Evolutionary conservation across 2,329 filamentous ascomycete species (phyloP).

Genomic region (Colletotrichum lupini): DNA sequence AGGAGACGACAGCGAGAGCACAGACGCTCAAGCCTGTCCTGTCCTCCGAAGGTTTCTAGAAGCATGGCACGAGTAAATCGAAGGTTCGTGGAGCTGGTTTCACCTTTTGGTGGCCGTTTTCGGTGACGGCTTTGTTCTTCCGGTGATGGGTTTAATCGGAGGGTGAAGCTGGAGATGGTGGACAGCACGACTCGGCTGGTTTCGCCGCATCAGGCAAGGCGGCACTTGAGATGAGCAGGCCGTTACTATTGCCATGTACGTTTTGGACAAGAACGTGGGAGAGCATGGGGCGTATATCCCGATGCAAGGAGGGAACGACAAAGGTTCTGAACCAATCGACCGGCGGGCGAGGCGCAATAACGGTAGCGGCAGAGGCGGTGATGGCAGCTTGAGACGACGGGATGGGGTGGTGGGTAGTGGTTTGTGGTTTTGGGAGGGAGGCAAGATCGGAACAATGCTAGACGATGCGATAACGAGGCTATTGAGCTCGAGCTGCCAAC

Average conservation of each 20-base stretch:
- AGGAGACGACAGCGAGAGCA: conserved; percentile 34
- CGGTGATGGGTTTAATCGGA: conserved; percentile 20
- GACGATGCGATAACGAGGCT: conserved; percentile 21
- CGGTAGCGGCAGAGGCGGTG: background rate
- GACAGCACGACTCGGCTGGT: conserved; percentile 30
- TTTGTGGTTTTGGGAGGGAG: background rate
- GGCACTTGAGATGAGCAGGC: background rate
- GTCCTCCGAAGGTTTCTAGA: conserved; percentile 33
- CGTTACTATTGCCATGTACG: background rate
- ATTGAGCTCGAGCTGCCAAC: background rate
- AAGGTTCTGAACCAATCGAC: background rate
- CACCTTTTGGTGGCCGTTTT: conserved; percentile 10
- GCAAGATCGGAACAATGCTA: background rate
- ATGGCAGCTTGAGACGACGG: conserved; percentile 16
- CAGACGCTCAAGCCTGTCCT: conserved; percentile 16
- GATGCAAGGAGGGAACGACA: background rate
- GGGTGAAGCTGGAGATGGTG: background rate
- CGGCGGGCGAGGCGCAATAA: conserved; percentile 1
- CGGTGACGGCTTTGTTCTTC: background rate
- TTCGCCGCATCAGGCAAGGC: conserved; percentile 26
- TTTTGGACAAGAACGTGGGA: conserved; percentile 10
- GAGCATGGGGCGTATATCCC: background rate
- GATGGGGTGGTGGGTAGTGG: background rate
- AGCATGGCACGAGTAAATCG: conserved; percentile 25
- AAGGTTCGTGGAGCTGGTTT: conserved; percentile 34